Evolutionary conservation across 495 filamentous ascomycete species (phyloP).

Genomic region (Podospora pseudopauciseta): DNA sequence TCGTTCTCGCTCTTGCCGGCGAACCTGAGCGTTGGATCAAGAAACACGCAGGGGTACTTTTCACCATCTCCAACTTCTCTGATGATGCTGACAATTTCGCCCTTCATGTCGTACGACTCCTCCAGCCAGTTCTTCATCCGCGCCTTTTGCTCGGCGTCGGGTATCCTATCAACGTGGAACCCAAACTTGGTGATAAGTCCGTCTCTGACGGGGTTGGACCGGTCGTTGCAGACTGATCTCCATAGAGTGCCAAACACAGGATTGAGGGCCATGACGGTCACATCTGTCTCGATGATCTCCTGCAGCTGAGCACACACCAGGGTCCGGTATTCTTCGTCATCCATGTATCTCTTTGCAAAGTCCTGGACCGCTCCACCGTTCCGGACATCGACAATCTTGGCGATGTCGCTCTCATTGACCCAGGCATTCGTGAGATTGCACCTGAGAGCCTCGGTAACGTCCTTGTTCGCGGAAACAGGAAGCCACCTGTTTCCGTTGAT

Average conservation of each 20-base stretch:
- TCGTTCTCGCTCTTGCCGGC: constrained; percentile 14
- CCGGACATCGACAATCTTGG: constrained; percentile 21
- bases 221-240: constrained; percentile 46
- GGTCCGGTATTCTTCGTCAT: constrained; percentile 34
- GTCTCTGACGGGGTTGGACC: constrained; percentile 37
- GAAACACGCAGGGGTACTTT: constrained; percentile 50
- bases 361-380: constrained; percentile 27
- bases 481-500: constrained; percentile 13
- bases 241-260: constrained; percentile 48
- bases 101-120: constrained; percentile 44
- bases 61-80: constrained; percentile 38
- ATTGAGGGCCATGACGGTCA: constrained; percentile 42
- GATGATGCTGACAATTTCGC: constrained; percentile 43
- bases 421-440: constrained; percentile 16
- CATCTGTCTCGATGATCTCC: constrained; percentile 39
- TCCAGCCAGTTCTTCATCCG: constrained; percentile 44
- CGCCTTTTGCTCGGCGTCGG: constrained; percentile 28
- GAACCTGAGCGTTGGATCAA: constrained; percentile 44
- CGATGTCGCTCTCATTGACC: constrained; percentile 1
- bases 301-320: constrained; percentile 34
- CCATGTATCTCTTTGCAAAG: constrained; percentile 38
- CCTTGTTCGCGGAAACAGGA: constrained; percentile 11
- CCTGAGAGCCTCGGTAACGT: constrained; percentile 17
- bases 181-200: constrained; percentile 38
- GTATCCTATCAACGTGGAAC: constrained; percentile 30